phyloP scores from a whole-genome alignment of 352 stramenopile genomes.

The Globisporangium heterothallicum region DNA sequence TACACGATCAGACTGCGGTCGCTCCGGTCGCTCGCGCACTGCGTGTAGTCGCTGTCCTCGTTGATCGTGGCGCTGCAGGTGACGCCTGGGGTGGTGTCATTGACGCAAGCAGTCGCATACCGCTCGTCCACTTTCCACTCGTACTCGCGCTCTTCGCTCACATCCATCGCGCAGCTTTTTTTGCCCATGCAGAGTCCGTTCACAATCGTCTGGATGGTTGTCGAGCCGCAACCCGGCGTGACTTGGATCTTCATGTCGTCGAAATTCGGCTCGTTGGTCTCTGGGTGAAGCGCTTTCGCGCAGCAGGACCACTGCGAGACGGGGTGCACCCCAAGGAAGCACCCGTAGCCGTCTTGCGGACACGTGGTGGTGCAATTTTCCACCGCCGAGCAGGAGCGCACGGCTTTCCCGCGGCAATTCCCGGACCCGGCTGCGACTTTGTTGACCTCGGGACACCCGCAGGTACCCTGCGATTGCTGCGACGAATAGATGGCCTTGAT shows the following conservation, averaged over 20 bases:
- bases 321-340: conserved; percentile 62
- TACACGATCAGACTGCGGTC: conserved; percentile 60
- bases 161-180: conserved; percentile 55
- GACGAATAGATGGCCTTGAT: conserved; percentile 75
- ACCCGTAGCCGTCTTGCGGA: conserved; percentile 36
- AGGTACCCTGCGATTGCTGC: conserved; percentile 53
- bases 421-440: conserved; percentile 54
- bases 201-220: conserved; percentile 55
- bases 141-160: conserved; percentile 53
- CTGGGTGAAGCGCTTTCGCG: conserved; percentile 28
- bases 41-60: conserved; percentile 52
- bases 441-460: conserved; percentile 58
- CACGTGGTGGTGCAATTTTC: conserved; percentile 31
- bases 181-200: conserved; percentile 66
- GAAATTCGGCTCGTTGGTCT: conserved; percentile 34
- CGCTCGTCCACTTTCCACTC: conserved; percentile 46
- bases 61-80: conserved; percentile 41
- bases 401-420: conserved; percentile 35
- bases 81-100: conserved; percentile 23
- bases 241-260: conserved; percentile 49
- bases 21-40: conserved; percentile 25
- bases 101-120: conserved; percentile 32
- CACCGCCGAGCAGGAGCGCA: conserved; percentile 12
- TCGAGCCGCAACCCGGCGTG: conserved; percentile 32
- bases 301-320: conserved; percentile 65